Conservation (phyloP, 2,329 filamentous ascomycete genomes). For the Diaporthe velutina region DNA sequence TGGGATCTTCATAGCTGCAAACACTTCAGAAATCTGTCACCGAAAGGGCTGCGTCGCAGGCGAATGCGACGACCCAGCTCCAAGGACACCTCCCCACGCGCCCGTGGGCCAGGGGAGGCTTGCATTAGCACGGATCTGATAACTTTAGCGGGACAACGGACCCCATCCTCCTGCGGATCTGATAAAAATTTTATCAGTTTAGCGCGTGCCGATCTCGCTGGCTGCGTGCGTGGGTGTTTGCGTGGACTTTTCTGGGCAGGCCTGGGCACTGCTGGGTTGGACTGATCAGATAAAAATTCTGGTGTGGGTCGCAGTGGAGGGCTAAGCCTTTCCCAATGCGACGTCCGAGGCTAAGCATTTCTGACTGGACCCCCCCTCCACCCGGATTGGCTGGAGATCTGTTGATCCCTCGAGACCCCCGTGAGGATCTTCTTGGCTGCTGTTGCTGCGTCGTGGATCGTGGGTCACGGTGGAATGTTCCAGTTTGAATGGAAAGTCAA, state of each 20-base stretch:
- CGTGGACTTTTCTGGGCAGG: neutral
- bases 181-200: conserved; percentile 34
- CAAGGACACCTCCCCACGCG: neutral
- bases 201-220: conserved; percentile 38
- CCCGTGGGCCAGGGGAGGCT: conserved; percentile 36
- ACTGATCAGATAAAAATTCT: conserved; percentile 36
- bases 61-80: neutral
- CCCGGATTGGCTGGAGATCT: neutral
- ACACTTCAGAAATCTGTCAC: neutral
- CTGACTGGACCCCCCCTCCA: neutral
- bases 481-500: neutral
- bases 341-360: conserved; percentile 8
- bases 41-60: neutral
- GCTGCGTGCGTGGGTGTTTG: neutral
- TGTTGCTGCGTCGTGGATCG: neutral
- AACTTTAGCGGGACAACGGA: conserved; percentile 47
- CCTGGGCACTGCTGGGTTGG: too few species aligned
- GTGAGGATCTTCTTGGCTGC: neutral
- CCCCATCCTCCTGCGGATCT: conserved; percentile 31
- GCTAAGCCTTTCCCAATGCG: conserved; percentile 4
- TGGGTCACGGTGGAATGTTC: neutral
- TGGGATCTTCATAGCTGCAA: neutral
- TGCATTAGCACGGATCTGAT: conserved; percentile 48
- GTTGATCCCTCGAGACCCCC: conserved; percentile 25
- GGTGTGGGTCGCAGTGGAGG: conserved; percentile 16